Conservation (phyloP, 31 red algal species). For the Asparagopsis taxiformis region DNA sequence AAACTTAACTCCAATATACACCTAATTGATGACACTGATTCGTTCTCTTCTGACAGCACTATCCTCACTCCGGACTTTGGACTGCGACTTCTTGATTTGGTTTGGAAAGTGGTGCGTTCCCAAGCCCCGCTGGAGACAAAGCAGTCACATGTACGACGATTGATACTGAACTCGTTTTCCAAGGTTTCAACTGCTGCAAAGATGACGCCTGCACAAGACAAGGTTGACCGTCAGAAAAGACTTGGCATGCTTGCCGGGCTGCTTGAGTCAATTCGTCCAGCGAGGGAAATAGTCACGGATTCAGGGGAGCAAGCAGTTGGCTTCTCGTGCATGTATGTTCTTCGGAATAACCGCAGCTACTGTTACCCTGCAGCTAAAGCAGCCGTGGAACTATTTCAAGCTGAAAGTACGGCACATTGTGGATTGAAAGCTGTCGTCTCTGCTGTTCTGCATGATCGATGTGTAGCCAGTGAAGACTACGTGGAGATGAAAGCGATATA, state of each 20-base stretch:
- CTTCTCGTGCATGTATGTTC: constrained; percentile 42
- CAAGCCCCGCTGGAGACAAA: too few species aligned
- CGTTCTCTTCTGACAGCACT: too few species aligned
- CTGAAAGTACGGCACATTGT: constrained; percentile 64
- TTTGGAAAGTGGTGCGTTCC: too few species aligned
- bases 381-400: constrained; percentile 71
- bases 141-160: too few species aligned
- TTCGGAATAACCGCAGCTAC: constrained; percentile 50
- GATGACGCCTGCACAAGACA: too few species aligned
- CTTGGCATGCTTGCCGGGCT: constrained; percentile 47
- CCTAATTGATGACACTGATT: too few species aligned
- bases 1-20: too few species aligned
- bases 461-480: constrained; percentile 6
- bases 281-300: constrained; percentile 58
- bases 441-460: constrained; percentile 13
- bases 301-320: constrained; percentile 63
- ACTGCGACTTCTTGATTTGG: too few species aligned
- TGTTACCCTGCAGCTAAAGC: constrained; percentile 77
- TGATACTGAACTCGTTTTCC: too few species aligned
- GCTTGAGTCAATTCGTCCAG: constrained; percentile 57
- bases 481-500: neutral
- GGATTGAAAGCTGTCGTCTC: constrained; percentile 52
- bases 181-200: too few species aligned
- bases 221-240: too few species aligned
- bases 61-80: too few species aligned